phyloP scores from a whole-genome alignment of 441 rosid genomes.

The Breynia disticha region DNA sequence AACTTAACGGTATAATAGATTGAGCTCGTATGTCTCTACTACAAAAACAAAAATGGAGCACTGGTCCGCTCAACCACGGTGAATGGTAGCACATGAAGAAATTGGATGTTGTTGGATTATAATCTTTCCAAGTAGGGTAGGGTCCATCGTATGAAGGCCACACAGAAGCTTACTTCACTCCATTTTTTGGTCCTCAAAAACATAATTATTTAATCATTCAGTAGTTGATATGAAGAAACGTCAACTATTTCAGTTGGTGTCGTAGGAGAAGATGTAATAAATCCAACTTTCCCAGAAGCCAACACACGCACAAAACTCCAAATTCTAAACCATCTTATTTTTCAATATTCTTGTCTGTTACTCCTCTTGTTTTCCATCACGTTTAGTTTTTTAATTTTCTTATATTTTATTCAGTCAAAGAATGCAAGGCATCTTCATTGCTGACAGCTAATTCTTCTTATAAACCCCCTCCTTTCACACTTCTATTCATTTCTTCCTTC shows the following conservation, averaged over 20 bases:
- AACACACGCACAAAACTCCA: constrained; percentile 12
- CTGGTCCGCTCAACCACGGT: no score
- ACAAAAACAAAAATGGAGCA: no score
- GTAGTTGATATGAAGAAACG: not conserved
- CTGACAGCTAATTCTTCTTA: constrained; percentile 18
- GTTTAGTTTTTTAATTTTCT: not conserved
- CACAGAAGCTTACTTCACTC: no score
- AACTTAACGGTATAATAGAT: no score
- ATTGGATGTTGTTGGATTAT: no score
- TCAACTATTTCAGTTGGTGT: constrained; percentile 11
- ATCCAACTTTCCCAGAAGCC: constrained; percentile 14
- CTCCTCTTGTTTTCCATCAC: no score
- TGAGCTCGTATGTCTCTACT: no score
- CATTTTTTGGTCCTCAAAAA: no score
- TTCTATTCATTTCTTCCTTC: not conserved
- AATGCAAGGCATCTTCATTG: constrained; percentile 8
- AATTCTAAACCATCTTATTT: constrained; percentile 9
- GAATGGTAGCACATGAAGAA: no score
- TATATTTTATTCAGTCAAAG: constrained; percentile 17
- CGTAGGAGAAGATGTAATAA: not conserved
- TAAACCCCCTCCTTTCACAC: constrained; percentile 25
- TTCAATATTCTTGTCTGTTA: not conserved
- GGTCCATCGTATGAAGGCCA: no score
- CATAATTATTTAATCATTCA: not conserved
- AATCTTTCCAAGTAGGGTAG: no score